Percentiles rank a stretch among this genome's conserved stretches.
Conservation (phyloP, 164 flowering plant genomes). For the Cinnamomum micranthum region DNA sequence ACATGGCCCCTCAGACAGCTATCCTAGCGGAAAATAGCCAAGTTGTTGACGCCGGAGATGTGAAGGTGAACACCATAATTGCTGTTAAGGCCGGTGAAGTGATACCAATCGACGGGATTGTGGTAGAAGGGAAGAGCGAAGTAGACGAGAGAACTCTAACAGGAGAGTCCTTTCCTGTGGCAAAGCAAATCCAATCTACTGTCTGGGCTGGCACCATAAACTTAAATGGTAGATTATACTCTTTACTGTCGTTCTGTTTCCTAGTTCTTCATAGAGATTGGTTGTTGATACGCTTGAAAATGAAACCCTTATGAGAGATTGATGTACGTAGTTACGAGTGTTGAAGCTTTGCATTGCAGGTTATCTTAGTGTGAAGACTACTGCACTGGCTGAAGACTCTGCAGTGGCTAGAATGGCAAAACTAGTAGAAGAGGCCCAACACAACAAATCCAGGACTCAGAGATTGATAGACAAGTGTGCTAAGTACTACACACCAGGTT, state of each 20-base stretch:
- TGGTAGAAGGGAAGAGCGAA: slow-evolving; percentile 75
- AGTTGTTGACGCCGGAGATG: slow-evolving; percentile 55
- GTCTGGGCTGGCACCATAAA: slow-evolving; percentile 96
- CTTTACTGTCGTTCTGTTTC: neutral
- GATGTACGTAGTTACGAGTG: neutral
- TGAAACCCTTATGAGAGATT: neutral
- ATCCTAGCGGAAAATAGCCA: slow-evolving; percentile 76
- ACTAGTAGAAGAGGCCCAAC: slow-evolving; percentile 94
- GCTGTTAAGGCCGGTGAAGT: slow-evolving; percentile 89
- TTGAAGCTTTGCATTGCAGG: slow-evolving; percentile 39
- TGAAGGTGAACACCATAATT: slow-evolving; percentile 52
- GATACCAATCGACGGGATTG: slow-evolving; percentile 80
- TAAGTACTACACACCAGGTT: slow-evolving; percentile 86
- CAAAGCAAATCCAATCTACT: slow-evolving; percentile 56
- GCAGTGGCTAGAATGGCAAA: slow-evolving; percentile 88
- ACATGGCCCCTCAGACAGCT: slow-evolving; percentile 73
- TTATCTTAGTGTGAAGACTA: slow-evolving; percentile 69
- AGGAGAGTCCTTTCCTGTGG: slow-evolving; percentile 81
- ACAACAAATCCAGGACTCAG: slow-evolving; percentile 61
- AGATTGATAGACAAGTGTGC: slow-evolving; percentile 71
- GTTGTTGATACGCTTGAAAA: neutral
- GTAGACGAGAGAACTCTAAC: slow-evolving; percentile 84
- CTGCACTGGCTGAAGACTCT: slow-evolving; percentile 76
- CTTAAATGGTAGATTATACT: slow-evolving; percentile 55
- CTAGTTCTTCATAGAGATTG: neutral